phyloP scores from a whole-genome alignment of 2,329 filamentous ascomycete species.

The Alternaria dauci region DNA sequence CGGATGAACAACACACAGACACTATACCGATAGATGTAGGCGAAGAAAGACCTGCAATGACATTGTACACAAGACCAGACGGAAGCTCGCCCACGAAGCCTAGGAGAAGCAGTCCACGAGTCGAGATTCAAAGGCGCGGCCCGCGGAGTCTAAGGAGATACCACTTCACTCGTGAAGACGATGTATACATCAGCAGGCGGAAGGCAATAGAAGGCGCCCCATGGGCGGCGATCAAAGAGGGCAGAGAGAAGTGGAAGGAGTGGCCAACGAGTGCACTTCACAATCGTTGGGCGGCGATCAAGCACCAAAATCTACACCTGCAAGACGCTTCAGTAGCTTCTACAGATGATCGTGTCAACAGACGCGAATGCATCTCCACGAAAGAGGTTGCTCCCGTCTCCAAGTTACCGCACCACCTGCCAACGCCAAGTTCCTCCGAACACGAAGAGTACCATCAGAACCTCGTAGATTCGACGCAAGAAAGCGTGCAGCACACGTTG shows the following conservation, averaged over 20 bases:
- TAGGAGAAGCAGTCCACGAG: slow-evolving; percentile 24
- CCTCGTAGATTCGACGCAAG: background rate
- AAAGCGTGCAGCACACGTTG: background rate
- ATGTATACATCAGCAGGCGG: slow-evolving; percentile 48
- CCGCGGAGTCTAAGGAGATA: slow-evolving; percentile 14
- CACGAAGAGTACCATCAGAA: slow-evolving; percentile 16
- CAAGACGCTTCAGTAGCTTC: background rate
- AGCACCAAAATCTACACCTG: slow-evolving; percentile 17
- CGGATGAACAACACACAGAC: background rate
- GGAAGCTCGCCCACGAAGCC: background rate
- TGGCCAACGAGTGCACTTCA: slow-evolving; percentile 28
- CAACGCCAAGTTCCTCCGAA: slow-evolving; percentile 40
- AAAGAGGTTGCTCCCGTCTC: slow-evolving; percentile 7
- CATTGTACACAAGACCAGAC: background rate
- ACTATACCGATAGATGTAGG: background rate
- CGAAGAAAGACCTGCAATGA: background rate
- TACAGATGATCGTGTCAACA: background rate
- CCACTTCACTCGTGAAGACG: slow-evolving; percentile 45
- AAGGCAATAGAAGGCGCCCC: slow-evolving; percentile 35
- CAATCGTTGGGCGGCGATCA: slow-evolving; percentile 28
- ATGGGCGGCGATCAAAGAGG: slow-evolving; percentile 34
- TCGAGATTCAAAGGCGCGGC: slow-evolving; percentile 18
- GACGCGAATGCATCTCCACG: background rate
- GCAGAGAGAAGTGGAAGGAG: slow-evolving; percentile 29
- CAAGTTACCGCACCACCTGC: slow-evolving; percentile 30